Evolutionary conservation across 768 basidiomycete species (phyloP).

Genomic region (Xerocomellus intermedius): DNA sequence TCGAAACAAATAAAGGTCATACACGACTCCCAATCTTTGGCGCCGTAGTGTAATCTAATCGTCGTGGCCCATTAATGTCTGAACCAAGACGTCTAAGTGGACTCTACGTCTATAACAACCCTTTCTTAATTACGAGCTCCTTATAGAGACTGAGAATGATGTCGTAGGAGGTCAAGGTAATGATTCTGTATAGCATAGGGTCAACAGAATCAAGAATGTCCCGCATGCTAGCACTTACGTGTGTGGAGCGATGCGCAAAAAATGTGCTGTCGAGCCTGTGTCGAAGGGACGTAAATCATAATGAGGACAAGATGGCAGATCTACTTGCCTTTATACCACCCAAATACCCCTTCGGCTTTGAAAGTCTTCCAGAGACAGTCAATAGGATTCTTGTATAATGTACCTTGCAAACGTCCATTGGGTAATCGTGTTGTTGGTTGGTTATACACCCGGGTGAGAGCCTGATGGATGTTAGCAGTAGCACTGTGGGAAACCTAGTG

Average conservation of each 20-base stretch:
- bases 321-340: slow-evolving; percentile 89
- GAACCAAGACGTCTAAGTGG: not conserved
- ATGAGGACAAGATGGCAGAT: not conserved
- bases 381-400: slow-evolving; percentile 87
- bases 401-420: slow-evolving; percentile 69
- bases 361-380: slow-evolving; percentile 98
- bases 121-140: slow-evolving; percentile 26
- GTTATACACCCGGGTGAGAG: slow-evolving; percentile 94
- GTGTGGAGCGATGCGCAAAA: slow-evolving; percentile 88
- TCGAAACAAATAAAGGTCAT: too few relatives aligned
- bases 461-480: slow-evolving; percentile 38
- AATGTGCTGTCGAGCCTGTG: slow-evolving; percentile 88
- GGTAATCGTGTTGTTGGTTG: slow-evolving; percentile 77
- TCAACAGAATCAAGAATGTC: not conserved
- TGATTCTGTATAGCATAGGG: slow-evolving; percentile 51
- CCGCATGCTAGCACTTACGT: slow-evolving; percentile 53
- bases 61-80: not conserved
- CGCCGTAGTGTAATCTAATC: too few relatives aligned
- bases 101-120: slow-evolving; percentile 7
- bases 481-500: slow-evolving; percentile 1
- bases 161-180: slow-evolving; percentile 89
- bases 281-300: not conserved
- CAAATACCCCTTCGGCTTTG: slow-evolving; percentile 81
- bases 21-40: not conserved
- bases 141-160: slow-evolving; percentile 70